Evolutionary conservation across 345 rosid species (phyloP).

Genomic region (Lepidium didymum): DNA sequence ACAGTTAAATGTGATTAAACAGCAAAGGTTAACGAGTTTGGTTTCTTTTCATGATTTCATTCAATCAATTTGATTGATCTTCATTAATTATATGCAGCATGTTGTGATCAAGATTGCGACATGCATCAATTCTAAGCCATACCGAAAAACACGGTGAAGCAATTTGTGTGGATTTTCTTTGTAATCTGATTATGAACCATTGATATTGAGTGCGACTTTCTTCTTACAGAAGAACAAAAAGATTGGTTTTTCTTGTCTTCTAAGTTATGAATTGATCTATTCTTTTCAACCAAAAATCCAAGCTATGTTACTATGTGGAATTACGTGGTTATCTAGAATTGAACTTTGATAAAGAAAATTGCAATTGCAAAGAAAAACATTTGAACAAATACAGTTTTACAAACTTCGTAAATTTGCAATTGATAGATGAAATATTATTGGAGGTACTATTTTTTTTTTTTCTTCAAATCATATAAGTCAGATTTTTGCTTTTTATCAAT

Average conservation of each 20-base stretch:
- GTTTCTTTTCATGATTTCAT: background rate
- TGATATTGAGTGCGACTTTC: constrained; percentile 6
- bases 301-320: too few relatives aligned
- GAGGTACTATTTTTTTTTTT: background rate
- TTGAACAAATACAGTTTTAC: too few relatives aligned
- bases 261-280: background rate
- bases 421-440: background rate
- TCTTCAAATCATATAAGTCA: background rate
- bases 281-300: background rate
- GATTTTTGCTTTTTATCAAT: constrained; percentile 12
- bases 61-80: constrained; percentile 9
- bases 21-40: background rate
- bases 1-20: background rate
- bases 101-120: constrained; percentile 17
- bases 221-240: background rate
- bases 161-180: constrained; percentile 15
- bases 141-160: constrained; percentile 8
- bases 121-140: background rate
- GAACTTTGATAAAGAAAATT: too few relatives aligned
- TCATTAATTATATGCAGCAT: constrained; percentile 13
- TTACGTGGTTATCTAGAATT: too few relatives aligned
- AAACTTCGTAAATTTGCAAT: background rate
- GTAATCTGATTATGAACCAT: background rate
- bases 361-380: too few relatives aligned
- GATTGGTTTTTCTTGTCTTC: background rate